These are phyloP conservation scores for Trametes maxima DNA, from an alignment of 768 basidiomycete genomes.

Conservation along the genomic window DNA sequence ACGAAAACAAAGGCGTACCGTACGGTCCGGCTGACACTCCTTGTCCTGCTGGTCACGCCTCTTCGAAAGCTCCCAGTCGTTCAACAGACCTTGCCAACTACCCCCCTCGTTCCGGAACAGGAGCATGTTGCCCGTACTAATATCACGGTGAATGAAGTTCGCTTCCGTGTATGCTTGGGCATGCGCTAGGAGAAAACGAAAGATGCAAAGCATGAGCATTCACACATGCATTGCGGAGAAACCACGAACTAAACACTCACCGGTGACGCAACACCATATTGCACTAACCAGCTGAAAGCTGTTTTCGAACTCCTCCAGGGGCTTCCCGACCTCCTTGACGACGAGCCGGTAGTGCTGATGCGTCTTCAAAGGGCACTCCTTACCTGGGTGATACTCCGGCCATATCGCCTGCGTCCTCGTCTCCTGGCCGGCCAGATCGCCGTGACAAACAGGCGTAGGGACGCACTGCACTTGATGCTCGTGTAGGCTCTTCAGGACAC, in stretches of 20 bases:
- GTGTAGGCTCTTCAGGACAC: background rate
- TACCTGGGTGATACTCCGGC: background rate
- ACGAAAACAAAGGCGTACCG: background rate
- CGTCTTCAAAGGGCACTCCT: conserved; percentile 1
- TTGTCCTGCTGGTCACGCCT: background rate
- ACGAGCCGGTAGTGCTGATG: conserved; percentile 17
- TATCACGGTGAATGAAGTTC: conserved; percentile 10
- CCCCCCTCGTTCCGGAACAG: background rate
- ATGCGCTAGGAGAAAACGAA: background rate
- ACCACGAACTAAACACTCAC: background rate
- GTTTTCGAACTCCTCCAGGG: background rate
- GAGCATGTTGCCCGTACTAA: conserved; percentile 16
- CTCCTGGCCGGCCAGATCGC: conserved; percentile 8
- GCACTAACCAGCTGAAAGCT: background rate
- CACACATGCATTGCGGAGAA: background rate
- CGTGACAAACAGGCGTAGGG: conserved; percentile 1
- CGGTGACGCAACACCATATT: background rate
- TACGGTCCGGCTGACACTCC: conserved; percentile 10
- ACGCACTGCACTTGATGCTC: background rate
- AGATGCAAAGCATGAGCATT: background rate
- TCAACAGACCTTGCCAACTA: background rate
- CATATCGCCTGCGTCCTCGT: background rate
- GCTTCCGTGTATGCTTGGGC: background rate
- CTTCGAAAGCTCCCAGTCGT: conserved; percentile 17
- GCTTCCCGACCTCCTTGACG: conserved; percentile 9